These are phyloP conservation scores for Lasiosphaeria hispida DNA, from an alignment of 495 filamentous ascomycete species.

Conservation along the genomic window DNA sequence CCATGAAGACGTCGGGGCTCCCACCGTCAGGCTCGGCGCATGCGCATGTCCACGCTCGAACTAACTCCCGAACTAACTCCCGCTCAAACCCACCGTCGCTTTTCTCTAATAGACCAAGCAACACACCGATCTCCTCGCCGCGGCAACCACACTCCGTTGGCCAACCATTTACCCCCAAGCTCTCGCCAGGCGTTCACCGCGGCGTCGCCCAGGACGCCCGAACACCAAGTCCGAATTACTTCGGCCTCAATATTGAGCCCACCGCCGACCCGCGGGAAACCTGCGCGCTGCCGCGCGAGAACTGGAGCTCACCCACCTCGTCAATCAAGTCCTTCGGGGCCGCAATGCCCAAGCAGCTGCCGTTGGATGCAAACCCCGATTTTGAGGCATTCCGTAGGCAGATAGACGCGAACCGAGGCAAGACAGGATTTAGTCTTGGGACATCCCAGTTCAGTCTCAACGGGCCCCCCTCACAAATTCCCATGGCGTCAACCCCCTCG, in stretches of 20 bases:
- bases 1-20: conserved; percentile 48
- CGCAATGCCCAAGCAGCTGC: conserved; percentile 64
- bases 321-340: conserved; percentile 66
- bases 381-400: conserved; percentile 73
- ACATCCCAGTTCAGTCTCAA: conserved; percentile 40
- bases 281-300: conserved; percentile 56
- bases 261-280: conserved; percentile 58
- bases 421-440: conserved; percentile 49
- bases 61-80: conserved; percentile 10
- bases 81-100: conserved; percentile 42
- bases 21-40: conserved; percentile 37
- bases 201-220: conserved; percentile 34
- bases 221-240: conserved; percentile 75
- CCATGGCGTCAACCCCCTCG: conserved; percentile 30
- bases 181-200: conserved; percentile 34
- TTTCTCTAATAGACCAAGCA: conserved; percentile 32
- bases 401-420: conserved; percentile 57
- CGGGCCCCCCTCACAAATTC: conserved; percentile 18
- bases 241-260: conserved; percentile 67
- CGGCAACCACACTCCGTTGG: conserved; percentile 42
- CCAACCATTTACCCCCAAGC: conserved; percentile 41
- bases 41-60: conserved; percentile 31
- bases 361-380: conserved; percentile 70
- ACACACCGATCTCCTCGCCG: conserved; percentile 46
- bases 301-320: conserved; percentile 69